These are phyloP conservation scores for Picea sitchensis DNA, from an alignment of 75 land plant genomes.

Conservation along the genomic window DNA sequence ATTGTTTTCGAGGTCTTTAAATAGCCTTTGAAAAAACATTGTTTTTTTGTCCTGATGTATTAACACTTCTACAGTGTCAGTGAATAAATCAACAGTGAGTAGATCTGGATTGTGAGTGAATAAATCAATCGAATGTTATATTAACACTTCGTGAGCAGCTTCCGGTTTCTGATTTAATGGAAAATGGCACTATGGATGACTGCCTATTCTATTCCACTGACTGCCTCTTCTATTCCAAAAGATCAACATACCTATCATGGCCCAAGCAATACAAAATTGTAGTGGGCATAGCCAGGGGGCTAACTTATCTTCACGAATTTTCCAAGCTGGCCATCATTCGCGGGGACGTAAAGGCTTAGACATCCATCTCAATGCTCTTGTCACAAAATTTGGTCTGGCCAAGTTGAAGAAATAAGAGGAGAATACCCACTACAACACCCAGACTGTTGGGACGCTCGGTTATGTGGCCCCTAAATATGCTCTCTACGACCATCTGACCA, in stretches of 20 bases:
- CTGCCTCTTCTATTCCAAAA: constrained; percentile 8
- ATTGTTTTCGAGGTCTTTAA: too few species aligned
- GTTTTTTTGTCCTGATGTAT: too few species aligned
- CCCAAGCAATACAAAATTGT: constrained; percentile 21
- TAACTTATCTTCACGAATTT: constrained; percentile 25
- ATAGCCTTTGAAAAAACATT: too few species aligned
- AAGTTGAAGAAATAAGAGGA: constrained; percentile 25
- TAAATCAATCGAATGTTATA: too few species aligned
- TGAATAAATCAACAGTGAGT: too few species aligned
- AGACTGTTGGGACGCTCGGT: constrained; percentile 44
- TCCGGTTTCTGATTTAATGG: constrained; percentile 29
- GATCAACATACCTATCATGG: constrained; percentile 14
- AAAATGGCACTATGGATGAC: constrained; percentile 19
- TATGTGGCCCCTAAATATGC: constrained; percentile 47
- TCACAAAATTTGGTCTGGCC: constrained; percentile 38
- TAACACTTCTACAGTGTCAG: too few species aligned
- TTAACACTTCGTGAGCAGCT: constrained; percentile 2
- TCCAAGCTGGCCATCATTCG: constrained; percentile 25
- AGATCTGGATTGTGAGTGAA: too few species aligned
- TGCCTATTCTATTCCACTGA: constrained; percentile 12
- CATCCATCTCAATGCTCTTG: constrained; percentile 31
- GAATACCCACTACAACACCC: constrained; percentile 27
- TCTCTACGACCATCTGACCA: constrained; percentile 38
- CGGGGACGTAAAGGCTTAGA: constrained; percentile 46
- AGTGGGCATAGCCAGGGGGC: constrained; percentile 26